These are phyloP conservation scores for Aphanocladium album DNA, from an alignment of 2,329 filamentous ascomycete genomes.

Conservation along the genomic window DNA sequence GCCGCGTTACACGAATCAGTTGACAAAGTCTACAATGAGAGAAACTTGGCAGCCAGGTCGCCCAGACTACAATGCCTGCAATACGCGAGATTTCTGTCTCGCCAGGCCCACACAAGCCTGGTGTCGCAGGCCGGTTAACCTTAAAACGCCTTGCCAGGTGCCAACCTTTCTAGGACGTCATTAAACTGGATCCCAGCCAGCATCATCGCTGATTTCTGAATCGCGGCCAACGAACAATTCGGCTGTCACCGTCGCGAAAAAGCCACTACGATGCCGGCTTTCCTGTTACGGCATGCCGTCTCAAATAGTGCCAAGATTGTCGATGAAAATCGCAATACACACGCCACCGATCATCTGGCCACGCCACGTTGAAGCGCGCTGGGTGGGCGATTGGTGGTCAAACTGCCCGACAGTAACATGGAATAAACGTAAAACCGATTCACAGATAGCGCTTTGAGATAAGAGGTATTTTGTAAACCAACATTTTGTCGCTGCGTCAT, in stretches of 20 bases:
- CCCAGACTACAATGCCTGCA: not conserved
- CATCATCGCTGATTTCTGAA: not conserved
- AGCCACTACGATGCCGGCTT: slow-evolving; percentile 4
- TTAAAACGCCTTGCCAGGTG: slow-evolving; percentile 6
- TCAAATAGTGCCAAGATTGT: not conserved
- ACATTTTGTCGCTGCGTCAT: not conserved
- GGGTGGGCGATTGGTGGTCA: no score
- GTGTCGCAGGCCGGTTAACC: not conserved
- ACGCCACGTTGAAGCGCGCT: not conserved
- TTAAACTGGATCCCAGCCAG: not conserved
- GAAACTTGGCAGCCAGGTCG: not conserved
- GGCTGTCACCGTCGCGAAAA: not conserved
- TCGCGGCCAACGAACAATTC: not conserved
- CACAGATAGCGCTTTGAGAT: not conserved
- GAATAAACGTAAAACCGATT: not conserved
- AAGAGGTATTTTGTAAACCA: not conserved
- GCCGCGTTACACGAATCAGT: not conserved
- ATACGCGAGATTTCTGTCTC: not conserved
- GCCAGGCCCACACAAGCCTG: not conserved
- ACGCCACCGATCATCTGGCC: not conserved
- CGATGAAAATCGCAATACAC: not conserved
- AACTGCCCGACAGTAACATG: not conserved
- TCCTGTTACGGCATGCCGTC: not conserved
- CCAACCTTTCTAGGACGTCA: not conserved
- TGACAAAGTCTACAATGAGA: not conserved